Base-by-base conservation (phyloP, 164 flowering plant species). In the Vitis cinerea region DNA sequence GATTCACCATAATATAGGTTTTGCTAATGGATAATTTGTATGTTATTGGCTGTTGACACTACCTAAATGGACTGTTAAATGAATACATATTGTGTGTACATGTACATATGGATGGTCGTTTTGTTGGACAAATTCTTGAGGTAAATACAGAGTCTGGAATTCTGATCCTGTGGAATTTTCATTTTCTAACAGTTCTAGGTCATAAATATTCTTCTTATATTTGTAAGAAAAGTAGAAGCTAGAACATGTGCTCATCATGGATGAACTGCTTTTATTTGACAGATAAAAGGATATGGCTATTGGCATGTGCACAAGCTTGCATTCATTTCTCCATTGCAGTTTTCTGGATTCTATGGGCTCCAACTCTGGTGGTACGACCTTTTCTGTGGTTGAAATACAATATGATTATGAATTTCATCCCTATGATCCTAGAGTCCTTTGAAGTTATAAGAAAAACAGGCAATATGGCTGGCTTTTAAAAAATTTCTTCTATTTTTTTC, bases 291-390 rank as follows among this genome's bases (percentile, higher is more conserved):
- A 75, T 95, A 73, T 87, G 87, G 93, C 77, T 92, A 10, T 75
- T 95, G 79, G 82, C 72, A 50, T 83, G 80, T 75, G 86, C 91
- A 37, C 97, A 94, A 78, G 79, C 90, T 71, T 84, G 87, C 65
- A 80, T 92, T 65, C 87, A 91, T 14, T 88, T 95, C 76, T 85
- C 97, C 7, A 58, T 78, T 71, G 73, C 84, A 59, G 75, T 88
- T 53, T 87, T 93, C 66, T 92, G 98, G 99, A 86, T 95, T 76
- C 84, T 93, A 1, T 95, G 99, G 98, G 92, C 97, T 64, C 98
- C 98, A 59, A 87, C 84, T 59, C 63, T 88, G 71, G 97, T 92
- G 93, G 99, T 92, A 90, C 14, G 82, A 23, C 72, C 60, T 69
- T 50, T 59, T 44, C 19, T 55, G 48, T 61, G 15, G 10, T 15